phyloP scores from a whole-genome alignment of 1,284 basidiomycete species.

The Malassezia furfur region DNA sequence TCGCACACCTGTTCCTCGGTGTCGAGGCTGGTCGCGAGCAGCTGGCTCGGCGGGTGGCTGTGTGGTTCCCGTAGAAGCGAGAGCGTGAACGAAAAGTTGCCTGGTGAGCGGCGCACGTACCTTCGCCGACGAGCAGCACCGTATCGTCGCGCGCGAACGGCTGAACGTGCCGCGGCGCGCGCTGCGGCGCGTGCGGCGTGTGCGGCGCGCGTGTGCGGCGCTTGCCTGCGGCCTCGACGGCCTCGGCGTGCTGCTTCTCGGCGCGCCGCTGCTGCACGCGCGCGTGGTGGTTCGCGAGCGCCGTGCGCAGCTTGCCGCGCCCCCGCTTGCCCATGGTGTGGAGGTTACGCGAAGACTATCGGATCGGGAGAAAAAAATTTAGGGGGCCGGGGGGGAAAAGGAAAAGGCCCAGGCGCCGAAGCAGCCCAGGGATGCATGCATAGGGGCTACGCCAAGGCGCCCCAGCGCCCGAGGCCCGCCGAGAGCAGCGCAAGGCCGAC shows the following conservation, averaged over 20 bases:
- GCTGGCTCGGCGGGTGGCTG: constrained; percentile 56
- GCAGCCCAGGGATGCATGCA: too few species aligned
- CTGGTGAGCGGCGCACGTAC: constrained; percentile 19
- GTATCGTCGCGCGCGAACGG: constrained; percentile 67
- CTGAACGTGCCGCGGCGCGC: constrained; percentile 42
- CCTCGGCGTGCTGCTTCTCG: constrained; percentile 31
- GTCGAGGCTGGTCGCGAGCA: constrained; percentile 83
- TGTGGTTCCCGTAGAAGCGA: constrained; percentile 56
- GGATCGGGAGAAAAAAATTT: too few species aligned
- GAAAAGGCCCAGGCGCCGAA: too few species aligned
- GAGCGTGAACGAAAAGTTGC: constrained; percentile 80
- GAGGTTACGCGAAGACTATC: not conserved
- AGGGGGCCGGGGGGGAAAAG: too few species aligned
- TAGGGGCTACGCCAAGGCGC: constrained; percentile 7
- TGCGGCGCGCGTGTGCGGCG: not conserved
- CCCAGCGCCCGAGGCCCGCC: constrained; percentile 34
- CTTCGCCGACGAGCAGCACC: constrained; percentile 85
- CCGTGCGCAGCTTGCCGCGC: constrained; percentile 14
- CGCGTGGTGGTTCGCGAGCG: constrained; percentile 14
- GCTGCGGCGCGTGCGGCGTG: too few species aligned
- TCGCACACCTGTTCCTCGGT: constrained; percentile 63
- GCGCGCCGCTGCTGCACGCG: constrained; percentile 5
- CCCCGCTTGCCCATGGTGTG: constrained; percentile 14
- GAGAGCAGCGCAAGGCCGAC: constrained; percentile 33
- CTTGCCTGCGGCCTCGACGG: constrained; percentile 29